Percentiles rank a stretch among this genome's conserved stretches.
Evolutionary conservation across 345 rosid genomes (phyloP).

Genomic region (Salix purpurea): DNA sequence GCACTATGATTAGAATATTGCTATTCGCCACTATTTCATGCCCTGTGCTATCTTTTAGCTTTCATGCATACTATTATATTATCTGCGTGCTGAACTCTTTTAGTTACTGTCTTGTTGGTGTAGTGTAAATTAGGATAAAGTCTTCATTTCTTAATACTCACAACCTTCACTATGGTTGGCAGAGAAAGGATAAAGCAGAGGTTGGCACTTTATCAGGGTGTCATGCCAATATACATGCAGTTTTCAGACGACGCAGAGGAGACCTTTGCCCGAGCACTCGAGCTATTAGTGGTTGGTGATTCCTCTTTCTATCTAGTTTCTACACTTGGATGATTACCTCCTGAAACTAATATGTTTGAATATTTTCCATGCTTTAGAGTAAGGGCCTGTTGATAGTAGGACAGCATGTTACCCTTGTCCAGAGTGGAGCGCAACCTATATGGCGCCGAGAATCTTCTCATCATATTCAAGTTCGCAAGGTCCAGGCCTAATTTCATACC

Average conservation of each 20-base stretch:
- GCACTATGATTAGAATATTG: not conserved
- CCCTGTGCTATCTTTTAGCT: not conserved
- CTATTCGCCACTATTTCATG: not conserved
- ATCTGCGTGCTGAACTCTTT: not conserved
- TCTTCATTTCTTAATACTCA: not conserved
- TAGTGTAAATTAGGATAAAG: not conserved
- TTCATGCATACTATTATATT: not conserved
- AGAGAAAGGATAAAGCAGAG: constrained; percentile 92
- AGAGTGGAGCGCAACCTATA: constrained; percentile 91
- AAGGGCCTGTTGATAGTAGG: constrained; percentile 66
- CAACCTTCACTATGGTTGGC: constrained; percentile 17
- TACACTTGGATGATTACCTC: constrained; percentile 1
- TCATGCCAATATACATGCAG: constrained; percentile 75
- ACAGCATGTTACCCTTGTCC: constrained; percentile 75
- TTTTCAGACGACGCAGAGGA: constrained; percentile 88
- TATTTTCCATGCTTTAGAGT: constrained; percentile 38
- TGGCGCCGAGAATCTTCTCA: constrained; percentile 94
- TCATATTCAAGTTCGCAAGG: constrained; percentile 88
- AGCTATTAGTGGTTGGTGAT: constrained; percentile 54
- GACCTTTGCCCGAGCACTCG: constrained; percentile 71
- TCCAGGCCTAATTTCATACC: constrained; percentile 43
- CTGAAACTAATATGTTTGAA: not conserved
- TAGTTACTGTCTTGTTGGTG: constrained; percentile 5
- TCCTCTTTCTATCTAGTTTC: not conserved
- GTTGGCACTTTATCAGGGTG: constrained; percentile 82